Evolutionary conservation across 345 rosid species (phyloP), one percentile per base, ranked within the genome.

Genomic region (Ceriops tagal): DNA sequence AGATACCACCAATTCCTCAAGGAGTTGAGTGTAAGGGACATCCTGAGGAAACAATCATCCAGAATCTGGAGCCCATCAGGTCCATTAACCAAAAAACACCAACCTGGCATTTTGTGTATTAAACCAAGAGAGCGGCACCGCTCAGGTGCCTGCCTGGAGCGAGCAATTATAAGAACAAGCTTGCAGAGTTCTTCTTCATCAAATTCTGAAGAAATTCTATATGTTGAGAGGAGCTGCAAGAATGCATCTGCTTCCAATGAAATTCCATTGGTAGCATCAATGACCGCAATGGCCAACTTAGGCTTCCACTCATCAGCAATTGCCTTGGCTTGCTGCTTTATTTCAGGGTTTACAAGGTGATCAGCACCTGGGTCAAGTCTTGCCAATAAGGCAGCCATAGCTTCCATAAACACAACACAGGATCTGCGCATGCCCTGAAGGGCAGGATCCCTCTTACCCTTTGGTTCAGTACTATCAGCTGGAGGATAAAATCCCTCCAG

Each of bases 191-290:
- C 80, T 53, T 83, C 87, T 60, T 75, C 83, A 68, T 83, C 82
- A 82, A 87, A 87, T 85, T 85, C 87, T 62, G 81, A 83, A 83
- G 85, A 85, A 73, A 87, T 82, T 77, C 84, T 82, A 83, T 82
- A 87, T 77, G 89, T 85, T 56, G 86, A 79, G 46, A 87, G 86
- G 79, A 87, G 89, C 82, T 80, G 89, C 81, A 87, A 82, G 76
- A 87, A 85, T 64, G 87, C 83, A 55, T 79, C 80, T 39, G 86
- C 89, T 83, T 85, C 87, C 83, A 81, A 80, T 80, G 85, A 79
- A 67, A 80, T 80, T 70, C 81, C 85, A 82, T 80, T 77, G 82
- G 81, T 73, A 83, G 86, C 81, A 68, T 71, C 83, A 75, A 31
- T 69, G 81, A 77, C 82, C 58, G 69, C 79, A 75, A 69, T 71